Base-by-base conservation (phyloP, 108 stramenopile species). In the Mediolabrus comicus region DNA sequence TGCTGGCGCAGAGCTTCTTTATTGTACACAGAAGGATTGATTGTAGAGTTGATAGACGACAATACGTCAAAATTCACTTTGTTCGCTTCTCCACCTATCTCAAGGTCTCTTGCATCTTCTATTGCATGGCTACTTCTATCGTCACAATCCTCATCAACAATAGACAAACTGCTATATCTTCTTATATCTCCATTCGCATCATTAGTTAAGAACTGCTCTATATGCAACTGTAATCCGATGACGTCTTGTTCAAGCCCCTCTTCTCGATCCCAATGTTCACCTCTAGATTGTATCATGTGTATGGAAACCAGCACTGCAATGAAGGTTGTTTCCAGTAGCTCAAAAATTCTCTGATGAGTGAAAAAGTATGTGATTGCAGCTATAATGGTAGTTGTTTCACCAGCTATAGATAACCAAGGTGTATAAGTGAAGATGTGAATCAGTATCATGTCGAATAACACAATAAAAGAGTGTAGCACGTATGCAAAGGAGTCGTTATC, bases 341-440 rank as follows among this genome's bases (percentile, higher is more conserved):
- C 77, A 51, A 59, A 79, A 2, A 79, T 46, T 30, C 56, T 67
- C 58, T 79, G 32, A 27, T 67, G 67, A 13, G 77, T 72, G 14
- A 59, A 55, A 31, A 65, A 64, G 49, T 62, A 79, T n/a, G 27
- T 39, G 3, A 53, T 14, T 5, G 65, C 33, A 24, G 49, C 59
- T 51, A 72, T 14, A n/a, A 67, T 36, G 2, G 71, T 53, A 11
- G 59, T 25, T 0, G 52, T 22, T 67, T 79, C 77, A 1, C 77
- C 77, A 12, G 65, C 28, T 14, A 76, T 22, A 27, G 59, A 62
- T 12, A 76, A 27, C 75, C 75, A 76, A 14, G n/a, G 22, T 12
- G 61, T 70, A 11, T 69, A 26, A 2, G 77, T 79, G 54, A 79
- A 79, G 3, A 72, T 16, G 39, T 79, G 77, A 62, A 79, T 79